These are phyloP conservation scores for Alternaria novae-zelandiae DNA, from an alignment of 2,329 filamentous ascomycete species.

Conservation along the genomic window DNA sequence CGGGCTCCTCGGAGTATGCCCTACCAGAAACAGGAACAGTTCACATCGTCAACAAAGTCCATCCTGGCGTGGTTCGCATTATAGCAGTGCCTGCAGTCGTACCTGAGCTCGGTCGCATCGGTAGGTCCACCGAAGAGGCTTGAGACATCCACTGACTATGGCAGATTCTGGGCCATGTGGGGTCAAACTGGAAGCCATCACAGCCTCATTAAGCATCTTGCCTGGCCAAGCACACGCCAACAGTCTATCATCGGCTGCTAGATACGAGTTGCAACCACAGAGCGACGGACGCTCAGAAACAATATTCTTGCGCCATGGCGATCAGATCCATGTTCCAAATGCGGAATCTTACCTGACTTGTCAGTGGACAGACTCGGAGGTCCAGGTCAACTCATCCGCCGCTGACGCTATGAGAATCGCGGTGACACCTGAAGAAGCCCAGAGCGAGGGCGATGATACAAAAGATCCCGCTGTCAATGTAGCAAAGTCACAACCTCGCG, in stretches of 20 bases:
- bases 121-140: conserved; percentile 13
- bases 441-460: conserved; percentile 36
- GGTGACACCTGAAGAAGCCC: conserved; percentile 17
- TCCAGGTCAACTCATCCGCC: conserved; percentile 44
- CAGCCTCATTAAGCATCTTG: conserved; percentile 21
- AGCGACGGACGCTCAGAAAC: conserved; percentile 24
- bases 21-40: conserved; percentile 10
- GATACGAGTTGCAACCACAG: conserved; percentile 29
- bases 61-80: conserved; percentile 7
- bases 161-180: conserved; percentile 24
- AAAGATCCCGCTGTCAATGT: conserved; percentile 22
- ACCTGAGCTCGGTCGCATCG: conserved; percentile 23
- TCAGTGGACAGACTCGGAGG: conserved; percentile 25
- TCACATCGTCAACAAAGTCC: conserved; percentile 4
- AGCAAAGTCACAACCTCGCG: conserved; percentile 16
- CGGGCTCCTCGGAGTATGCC: background rate
- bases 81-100: background rate
- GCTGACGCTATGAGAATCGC: conserved; percentile 7
- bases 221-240: conserved; percentile 10
- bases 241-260: background rate
- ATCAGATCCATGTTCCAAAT: conserved; percentile 26
- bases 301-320: conserved; percentile 37
- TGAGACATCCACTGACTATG: background rate
- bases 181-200: conserved; percentile 36
- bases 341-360: conserved; percentile 19